Evolutionary conservation across 1,284 basidiomycete genomes (phyloP), one percentile per base, ranked within the genome.

Genomic region (Sutorius eximius): DNA sequence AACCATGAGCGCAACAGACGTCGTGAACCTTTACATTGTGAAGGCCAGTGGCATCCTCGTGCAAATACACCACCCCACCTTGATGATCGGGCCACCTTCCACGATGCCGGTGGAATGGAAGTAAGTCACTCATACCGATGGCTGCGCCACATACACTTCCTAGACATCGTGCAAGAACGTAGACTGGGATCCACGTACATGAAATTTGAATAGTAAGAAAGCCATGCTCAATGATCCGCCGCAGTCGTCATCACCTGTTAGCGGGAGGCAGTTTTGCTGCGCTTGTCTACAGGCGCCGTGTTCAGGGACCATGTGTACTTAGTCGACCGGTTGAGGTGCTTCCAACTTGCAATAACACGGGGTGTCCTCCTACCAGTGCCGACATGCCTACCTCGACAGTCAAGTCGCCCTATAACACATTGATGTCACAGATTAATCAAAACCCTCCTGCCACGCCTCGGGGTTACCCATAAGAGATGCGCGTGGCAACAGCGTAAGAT

Each of bases 41-140:
- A 59, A 47, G 2, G 13, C 83, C 71, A 73, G 24, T 5, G 24
- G 5, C 24, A 5, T 27, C 24, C 24, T 27, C 24, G 24, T 3
- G 81, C 78, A 65, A 91, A 91, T 15, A 90, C 70, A 15, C 77
- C 70, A 0, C 85, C 87, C 0, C 88, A 88, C 18, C 75, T 87
- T 82, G 22, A 83, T 68, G 10, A 76, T 73, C 0, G 65, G 61
- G 3, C 82, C 83, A 24, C 85, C 85, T 69, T 91, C 87, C 59
- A 81, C 78, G 32, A 84, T 66, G 61, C 84, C 77, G 61, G 92
- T 87, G 36, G 86, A 83, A 65, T 86, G 82, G 61, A 82, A 80
- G 64, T 91, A 92, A 68, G 87, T 86, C 5, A 77, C 85, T 62
- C 91, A 92, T 15, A 87, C 74, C 74, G n/a, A 89, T 63, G 1